Evolutionary conservation across 192 early-diverging fungal genomes (phyloP).

Genomic region (Entomortierella chlamydospora): DNA sequence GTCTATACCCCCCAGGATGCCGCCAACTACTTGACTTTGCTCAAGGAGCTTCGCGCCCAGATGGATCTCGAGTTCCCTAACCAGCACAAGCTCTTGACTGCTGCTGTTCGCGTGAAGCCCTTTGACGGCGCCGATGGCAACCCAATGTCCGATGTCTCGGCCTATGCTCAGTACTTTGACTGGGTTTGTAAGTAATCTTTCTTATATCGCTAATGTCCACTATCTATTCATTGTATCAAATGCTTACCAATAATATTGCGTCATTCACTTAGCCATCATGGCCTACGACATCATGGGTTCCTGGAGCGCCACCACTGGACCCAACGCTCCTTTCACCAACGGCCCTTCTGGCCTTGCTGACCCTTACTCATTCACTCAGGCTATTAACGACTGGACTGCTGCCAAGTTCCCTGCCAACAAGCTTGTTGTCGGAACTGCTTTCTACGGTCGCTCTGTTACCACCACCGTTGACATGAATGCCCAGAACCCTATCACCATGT

Average conservation of each 20-base stretch:
- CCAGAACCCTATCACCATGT: slow-evolving; percentile 25
- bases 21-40: slow-evolving; percentile 68
- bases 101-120: slow-evolving; percentile 73
- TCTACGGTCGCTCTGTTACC: slow-evolving; percentile 68
- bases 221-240: no score
- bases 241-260: slow-evolving; percentile 65
- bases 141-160: slow-evolving; percentile 67
- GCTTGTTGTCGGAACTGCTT: slow-evolving; percentile 70
- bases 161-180: slow-evolving; percentile 67
- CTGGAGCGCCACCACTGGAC: slow-evolving; percentile 55
- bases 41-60: slow-evolving; percentile 67
- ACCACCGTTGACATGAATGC: slow-evolving; percentile 29
- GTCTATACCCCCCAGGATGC: slow-evolving; percentile 67
- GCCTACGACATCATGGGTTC: slow-evolving; percentile 52
- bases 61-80: slow-evolving; percentile 56
- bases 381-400: slow-evolving; percentile 65
- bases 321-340: slow-evolving; percentile 64
- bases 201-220: no score
- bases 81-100: slow-evolving; percentile 76
- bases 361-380: slow-evolving; percentile 59
- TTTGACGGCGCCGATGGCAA: slow-evolving; percentile 70
- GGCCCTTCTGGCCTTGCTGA: slow-evolving; percentile 40
- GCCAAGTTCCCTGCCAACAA: slow-evolving; percentile 69
- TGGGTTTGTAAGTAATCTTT: slow-evolving; percentile 73
- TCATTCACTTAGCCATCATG: slow-evolving; percentile 51